Evolutionary conservation across 2,329 filamentous ascomycete species (phyloP).

Genomic region (Trematosphaeria pertusa): DNA sequence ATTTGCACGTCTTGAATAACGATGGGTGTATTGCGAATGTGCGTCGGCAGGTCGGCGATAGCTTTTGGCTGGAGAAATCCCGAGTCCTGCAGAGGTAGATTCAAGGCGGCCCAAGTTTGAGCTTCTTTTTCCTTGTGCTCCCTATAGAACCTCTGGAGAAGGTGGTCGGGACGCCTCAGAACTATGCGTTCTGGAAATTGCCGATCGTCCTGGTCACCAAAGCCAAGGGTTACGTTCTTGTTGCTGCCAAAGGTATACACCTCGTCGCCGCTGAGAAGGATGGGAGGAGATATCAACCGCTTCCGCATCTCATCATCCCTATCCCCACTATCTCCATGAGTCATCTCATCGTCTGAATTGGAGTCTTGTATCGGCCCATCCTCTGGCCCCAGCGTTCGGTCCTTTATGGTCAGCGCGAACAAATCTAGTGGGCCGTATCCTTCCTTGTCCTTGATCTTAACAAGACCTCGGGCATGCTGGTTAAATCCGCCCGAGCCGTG

Average conservation of each 20-base stretch:
- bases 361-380: conserved; percentile 53
- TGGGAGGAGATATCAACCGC: conserved; percentile 35
- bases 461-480: conserved; percentile 73
- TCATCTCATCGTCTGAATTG: conserved; percentile 58
- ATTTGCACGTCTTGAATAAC: conserved; percentile 82
- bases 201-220: conserved; percentile 94
- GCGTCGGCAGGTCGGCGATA: conserved; percentile 69
- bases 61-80: conserved; percentile 39
- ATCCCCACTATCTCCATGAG: conserved; percentile 52
- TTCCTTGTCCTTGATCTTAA: conserved; percentile 95
- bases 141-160: conserved; percentile 75
- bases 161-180: conserved; percentile 76
- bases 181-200: conserved; percentile 88
- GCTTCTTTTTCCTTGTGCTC: conserved; percentile 65
- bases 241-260: conserved; percentile 95
- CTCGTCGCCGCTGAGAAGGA: conserved; percentile 73
- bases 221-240: conserved; percentile 89
- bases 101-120: conserved; percentile 48
- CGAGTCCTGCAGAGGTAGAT: conserved; percentile 32
- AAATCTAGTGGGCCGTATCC: conserved; percentile 94
- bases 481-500: conserved; percentile 66
- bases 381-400: conserved; percentile 66
- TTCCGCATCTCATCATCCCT: conserved; percentile 40
- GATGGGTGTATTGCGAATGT: conserved; percentile 75
- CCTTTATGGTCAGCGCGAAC: conserved; percentile 84